Evolutionary conservation across 75 land plant species (phyloP), one percentile per base, ranked within the genome.

Genomic region (Sequoia sempervirens): DNA sequence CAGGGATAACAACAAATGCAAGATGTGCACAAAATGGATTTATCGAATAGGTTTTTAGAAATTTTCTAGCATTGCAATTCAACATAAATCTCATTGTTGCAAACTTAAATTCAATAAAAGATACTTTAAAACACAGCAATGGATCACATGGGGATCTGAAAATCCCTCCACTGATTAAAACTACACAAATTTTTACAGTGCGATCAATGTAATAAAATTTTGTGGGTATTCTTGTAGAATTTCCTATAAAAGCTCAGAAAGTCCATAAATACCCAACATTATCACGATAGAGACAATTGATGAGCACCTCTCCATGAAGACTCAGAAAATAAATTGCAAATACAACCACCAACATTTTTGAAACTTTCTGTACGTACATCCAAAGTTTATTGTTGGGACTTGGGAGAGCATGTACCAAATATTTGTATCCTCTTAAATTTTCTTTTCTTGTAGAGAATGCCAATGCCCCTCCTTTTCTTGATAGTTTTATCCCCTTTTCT

Each of bases 271-370:
- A 98, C 99, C 99, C 99, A 87, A 98, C 99, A 85, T 98, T 98
- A 85, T 98, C 99, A 41, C 99, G 96, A 82, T 98, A 98, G 85
- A 98, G 95, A 80, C 99, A 98, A 85, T 98, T 98, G 90, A 98
- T 98, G 93, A 98, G 98, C 34, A 98, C 99, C 76, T 98, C 99
- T 73, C 99, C 99, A 1, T 98, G 92, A 66, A 98, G 97, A 80
- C 96, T 98, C 80, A 98, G 86, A 84, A 98, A 98, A 86, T 98
- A 98, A 56, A 98, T 91, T 54, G 99, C 99, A 2, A 98, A 98
- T 40, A 98, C 99, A 82, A 98, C 96, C 86, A 98, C 99, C 82
- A 98, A 98, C 99, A 98, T 98, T 79, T 82, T 52, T 34, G 86
- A 34, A 5, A 1, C 12, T 70, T 30, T 11, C 37, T 70, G 3